Evolutionary conservation across 2,329 filamentous ascomycete genomes (phyloP), one percentile per base, ranked within the genome.

Genomic region (Aspergillus novoparasiticus): DNA sequence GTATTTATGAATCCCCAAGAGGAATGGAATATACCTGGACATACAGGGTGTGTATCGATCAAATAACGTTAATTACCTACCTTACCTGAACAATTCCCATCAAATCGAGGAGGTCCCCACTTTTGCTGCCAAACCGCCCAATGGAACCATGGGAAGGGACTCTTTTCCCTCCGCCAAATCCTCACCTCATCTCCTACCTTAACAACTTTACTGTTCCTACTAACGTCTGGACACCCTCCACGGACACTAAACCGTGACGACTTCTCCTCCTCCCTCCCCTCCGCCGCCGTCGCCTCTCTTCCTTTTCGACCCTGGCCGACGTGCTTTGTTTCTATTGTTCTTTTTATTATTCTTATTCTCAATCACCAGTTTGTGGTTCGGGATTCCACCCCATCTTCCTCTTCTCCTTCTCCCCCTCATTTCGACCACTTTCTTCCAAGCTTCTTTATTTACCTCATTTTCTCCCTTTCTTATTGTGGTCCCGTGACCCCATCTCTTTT

Each of bases 381-480:
- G 34, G 51, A 55, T 36, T 39, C 32, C 14, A 39, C 58, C 53
- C 39, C 54, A 34, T 58, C 61, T 23, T 62, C 51, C 28, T 58
- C 50, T 57, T 51, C 45, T 45, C 36, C 59, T 61, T 60, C 57
- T 53, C 53, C 58, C 51, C 51, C 34, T 39, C 51, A 55, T 55
- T 62, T 58, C 62, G 56, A 53, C 30, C 53, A 61, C 56, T 58
- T 58, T 55, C 54, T 58, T 65, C 57, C 46, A 57, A 58, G 53
- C 36, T 54, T 48, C 32, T 23, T 36, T 36, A 21, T 28, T 39
- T 41, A n/a, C 34, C 48, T 59, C 16, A 28, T 45, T 32, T 45
- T 9, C 26, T 55, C 50, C 41, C 32, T 57, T 11, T 23, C 21
- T 41, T 53, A 26, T 30, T 39, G 26, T 39, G 32, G 53, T 57